Base-by-base conservation (phyloP, 106 monocot species). In the Platanthera guangdongensis region DNA sequence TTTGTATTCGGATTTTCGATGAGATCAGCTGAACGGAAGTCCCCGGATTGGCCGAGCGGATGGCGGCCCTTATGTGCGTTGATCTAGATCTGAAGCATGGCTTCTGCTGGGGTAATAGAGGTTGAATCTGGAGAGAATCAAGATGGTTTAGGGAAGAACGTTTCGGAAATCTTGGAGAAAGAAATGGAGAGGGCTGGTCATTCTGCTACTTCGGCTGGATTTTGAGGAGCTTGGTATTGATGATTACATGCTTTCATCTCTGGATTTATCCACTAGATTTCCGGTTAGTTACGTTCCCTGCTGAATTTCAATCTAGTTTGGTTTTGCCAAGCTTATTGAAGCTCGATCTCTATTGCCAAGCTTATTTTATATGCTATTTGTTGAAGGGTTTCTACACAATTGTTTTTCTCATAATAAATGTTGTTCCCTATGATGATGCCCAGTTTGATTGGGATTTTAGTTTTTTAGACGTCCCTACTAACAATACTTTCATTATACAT, bases 61-160 rank as follows among this genome's bases (percentile, higher is more conserved):
- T 99, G 97, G 94, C 93, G 3, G 79, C 89, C 5, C 71, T 99
- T 80, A 99, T 99, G 97, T 99, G 91, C 73, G 93, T 97, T 39
- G 91, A 93, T 71, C 11, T 79, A n/a, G 95, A 95, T 72, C 30
- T 51, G 76, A 81, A 82, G 54, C 48, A 49, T 14, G 83, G 76
- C 8, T 63, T 63, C 68, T 53, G 77, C 51, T 71, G 86, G 83
- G 48, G 14, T 15, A 50, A 62, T 7, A 50, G 80, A 81, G 50
- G 45, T 22, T 22, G 85, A 83, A 47, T 47, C 32, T 7, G 83
- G 84, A 22, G 80, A 7, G 45, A 30, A 75, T 46, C 57, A 60
- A 5, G 81, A 28, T 32, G 68, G 53, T 18, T 67, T 15, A 9
- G 39, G 51, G 5, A 72, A 52, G 8, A 73, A 74, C 48, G 85